These are phyloP conservation scores for Amniculicola lignicola DNA, from an alignment of 495 filamentous ascomycete genomes.

Conservation along the genomic window DNA sequence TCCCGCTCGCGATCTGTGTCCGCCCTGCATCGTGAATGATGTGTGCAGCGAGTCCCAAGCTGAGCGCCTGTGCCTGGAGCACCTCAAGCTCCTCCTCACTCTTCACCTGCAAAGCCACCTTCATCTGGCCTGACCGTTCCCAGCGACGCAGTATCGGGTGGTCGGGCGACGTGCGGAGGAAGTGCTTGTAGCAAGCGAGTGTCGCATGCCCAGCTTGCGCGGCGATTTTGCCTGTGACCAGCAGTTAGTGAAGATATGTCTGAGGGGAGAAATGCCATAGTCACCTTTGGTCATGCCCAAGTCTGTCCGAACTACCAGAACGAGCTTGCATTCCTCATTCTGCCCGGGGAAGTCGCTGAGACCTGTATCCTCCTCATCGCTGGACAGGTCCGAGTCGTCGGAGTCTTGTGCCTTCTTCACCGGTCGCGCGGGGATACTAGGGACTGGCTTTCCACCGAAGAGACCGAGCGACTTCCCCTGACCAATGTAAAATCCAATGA, in stretches of 20 bases:
- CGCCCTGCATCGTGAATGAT: slow-evolving; percentile 93
- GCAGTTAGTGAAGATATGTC: slow-evolving; percentile 1
- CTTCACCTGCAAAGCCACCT: slow-evolving; percentile 85
- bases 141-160: slow-evolving; percentile 72
- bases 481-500: slow-evolving; percentile 45
- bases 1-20: slow-evolving; percentile 93
- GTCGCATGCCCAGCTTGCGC: slow-evolving; percentile 96
- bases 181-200: slow-evolving; percentile 89
- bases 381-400: slow-evolving; percentile 31
- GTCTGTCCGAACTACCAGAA: slow-evolving; percentile 88
- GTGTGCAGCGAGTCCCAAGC: slow-evolving; percentile 79
- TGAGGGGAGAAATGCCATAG: slow-evolving; percentile 3
- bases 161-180: slow-evolving; percentile 55
- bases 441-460: slow-evolving; percentile 33
- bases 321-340: slow-evolving; percentile 87
- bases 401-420: slow-evolving; percentile 8
- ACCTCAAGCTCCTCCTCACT: slow-evolving; percentile 75
- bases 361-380: slow-evolving; percentile 33
- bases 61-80: slow-evolving; percentile 74
- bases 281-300: slow-evolving; percentile 94
- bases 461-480: slow-evolving; percentile 44
- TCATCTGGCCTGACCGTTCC: slow-evolving; percentile 82
- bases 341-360: slow-evolving; percentile 38
- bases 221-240: slow-evolving; percentile 80
- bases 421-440: background rate